phyloP scores from a whole-genome alignment of 768 basidiomycete species.

The Xerocomus potaroensis region DNA sequence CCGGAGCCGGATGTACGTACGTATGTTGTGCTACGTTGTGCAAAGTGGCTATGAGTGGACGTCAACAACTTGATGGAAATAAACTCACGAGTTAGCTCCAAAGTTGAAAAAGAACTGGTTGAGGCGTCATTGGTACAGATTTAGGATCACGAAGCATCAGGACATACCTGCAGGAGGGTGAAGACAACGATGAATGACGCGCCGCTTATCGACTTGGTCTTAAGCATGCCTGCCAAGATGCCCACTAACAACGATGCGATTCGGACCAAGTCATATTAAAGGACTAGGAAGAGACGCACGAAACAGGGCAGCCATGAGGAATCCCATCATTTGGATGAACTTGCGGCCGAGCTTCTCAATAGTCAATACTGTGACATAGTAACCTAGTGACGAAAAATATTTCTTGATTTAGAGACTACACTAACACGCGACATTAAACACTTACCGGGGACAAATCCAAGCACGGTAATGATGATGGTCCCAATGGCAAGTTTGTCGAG shows the following conservation, averaged over 20 bases:
- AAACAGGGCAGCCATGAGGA: slow-evolving; percentile 66
- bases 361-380: slow-evolving; percentile 63
- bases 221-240: slow-evolving; percentile 65
- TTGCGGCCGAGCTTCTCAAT: slow-evolving; percentile 75
- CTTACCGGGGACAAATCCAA: slow-evolving; percentile 75
- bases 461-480: slow-evolving; percentile 65
- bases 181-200: slow-evolving; percentile 69
- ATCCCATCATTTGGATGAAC: slow-evolving; percentile 72
- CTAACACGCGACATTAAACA: neutral
- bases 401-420: neutral
- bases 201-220: slow-evolving; percentile 40
- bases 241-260: slow-evolving; percentile 39
- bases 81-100: slow-evolving; percentile 60
- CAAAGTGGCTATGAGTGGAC: slow-evolving; percentile 2
- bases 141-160: neutral
- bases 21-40: slow-evolving; percentile 44
- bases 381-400: slow-evolving; percentile 39
- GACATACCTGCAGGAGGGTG: slow-evolving; percentile 53
- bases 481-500: slow-evolving; percentile 67
- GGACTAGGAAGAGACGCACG: slow-evolving; percentile 33
- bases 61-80: neutral
- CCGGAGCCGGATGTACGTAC: slow-evolving; percentile 27
- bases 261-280: neutral
- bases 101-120: slow-evolving; percentile 79
- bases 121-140: neutral